Conservation (phyloP, 495 filamentous ascomycete species). For the Neurospora discreta region DNA sequence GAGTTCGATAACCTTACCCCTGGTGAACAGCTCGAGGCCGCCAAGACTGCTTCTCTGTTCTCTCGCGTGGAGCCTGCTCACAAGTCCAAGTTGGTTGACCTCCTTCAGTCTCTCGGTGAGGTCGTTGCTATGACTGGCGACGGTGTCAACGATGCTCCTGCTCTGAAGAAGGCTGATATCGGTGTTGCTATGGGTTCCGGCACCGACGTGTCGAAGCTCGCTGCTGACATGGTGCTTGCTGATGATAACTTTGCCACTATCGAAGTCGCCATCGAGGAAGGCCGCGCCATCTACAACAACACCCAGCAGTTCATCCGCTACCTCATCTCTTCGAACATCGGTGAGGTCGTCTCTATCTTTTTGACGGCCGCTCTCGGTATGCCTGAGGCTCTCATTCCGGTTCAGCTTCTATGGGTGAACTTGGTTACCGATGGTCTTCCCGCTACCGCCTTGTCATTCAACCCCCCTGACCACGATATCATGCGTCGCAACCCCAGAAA, state of each 20-base stretch:
- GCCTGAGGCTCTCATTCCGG: conserved; percentile 95
- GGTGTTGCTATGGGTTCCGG: conserved; percentile 98
- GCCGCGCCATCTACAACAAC: conserved; percentile 98
- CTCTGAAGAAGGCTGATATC: conserved; percentile 97
- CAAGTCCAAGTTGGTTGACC: conserved; percentile 92
- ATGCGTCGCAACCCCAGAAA: conserved; percentile 87
- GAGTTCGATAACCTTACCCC: conserved; percentile 85
- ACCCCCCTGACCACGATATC: conserved; percentile 92
- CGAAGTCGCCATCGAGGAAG: conserved; percentile 90
- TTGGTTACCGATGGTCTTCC: conserved; percentile 96
- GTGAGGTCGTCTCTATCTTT: conserved; percentile 99
- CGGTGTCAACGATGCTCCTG: conserved; percentile 97
- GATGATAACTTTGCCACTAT: conserved; percentile 99
- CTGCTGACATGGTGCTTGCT: conserved; percentile 96
- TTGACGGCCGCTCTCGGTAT: conserved; percentile 92
- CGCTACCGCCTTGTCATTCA: conserved; percentile 94
- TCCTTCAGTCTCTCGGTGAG: conserved; percentile 84
- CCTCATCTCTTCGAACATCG: conserved; percentile 97
- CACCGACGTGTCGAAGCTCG: conserved; percentile 93
- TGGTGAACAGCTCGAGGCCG: conserved; percentile 67
- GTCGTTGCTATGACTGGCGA: conserved; percentile 99
- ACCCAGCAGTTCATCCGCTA: conserved; percentile 99
- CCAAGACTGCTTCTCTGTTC: conserved; percentile 80
- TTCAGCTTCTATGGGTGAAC: conserved; percentile 98
- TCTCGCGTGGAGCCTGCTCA: conserved; percentile 94